Evolutionary conservation across 1,284 basidiomycete genomes (phyloP).

Genomic region (Stygiomarasmius scandens): DNA sequence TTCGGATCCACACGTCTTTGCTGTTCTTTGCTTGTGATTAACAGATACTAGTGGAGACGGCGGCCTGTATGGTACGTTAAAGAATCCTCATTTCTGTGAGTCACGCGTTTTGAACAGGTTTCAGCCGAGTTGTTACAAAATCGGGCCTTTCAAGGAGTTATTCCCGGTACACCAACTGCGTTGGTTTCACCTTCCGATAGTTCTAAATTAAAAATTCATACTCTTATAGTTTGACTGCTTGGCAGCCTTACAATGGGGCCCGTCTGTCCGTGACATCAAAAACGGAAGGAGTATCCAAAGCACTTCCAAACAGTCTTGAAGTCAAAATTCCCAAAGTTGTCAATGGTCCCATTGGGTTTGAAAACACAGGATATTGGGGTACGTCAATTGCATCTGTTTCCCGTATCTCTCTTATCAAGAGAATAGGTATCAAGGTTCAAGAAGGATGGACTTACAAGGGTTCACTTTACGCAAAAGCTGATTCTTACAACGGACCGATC

Average conservation of each 20-base stretch:
- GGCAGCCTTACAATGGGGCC: slow-evolving; percentile 33
- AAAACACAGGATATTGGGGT: slow-evolving; percentile 39
- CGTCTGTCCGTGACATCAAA: slow-evolving; percentile 31
- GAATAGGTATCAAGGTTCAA: slow-evolving; percentile 39
- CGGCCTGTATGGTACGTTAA: slow-evolving; percentile 32
- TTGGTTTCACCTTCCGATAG: slow-evolving; percentile 11
- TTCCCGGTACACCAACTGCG: slow-evolving; percentile 33
- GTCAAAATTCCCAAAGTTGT: slow-evolving; percentile 31
- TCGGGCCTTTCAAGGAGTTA: slow-evolving; percentile 37
- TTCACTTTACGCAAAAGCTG: slow-evolving; percentile 37
- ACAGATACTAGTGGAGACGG: slow-evolving; percentile 29
- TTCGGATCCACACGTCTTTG: neutral
- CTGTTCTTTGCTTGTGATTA: neutral
- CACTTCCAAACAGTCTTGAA: slow-evolving; percentile 36
- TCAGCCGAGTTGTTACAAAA: slow-evolving; percentile 33
- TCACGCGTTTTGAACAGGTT: neutral
- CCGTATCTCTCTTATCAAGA: too few species aligned
- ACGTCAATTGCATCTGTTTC: slow-evolving; percentile 6
- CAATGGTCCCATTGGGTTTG: slow-evolving; percentile 36
- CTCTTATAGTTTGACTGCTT: slow-evolving; percentile 23
- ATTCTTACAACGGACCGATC: slow-evolving; percentile 31
- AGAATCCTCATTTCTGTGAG: neutral
- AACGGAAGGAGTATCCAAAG: slow-evolving; percentile 29
- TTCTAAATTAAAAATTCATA: too few species aligned
- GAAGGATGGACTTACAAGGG: slow-evolving; percentile 38